Evolutionary conservation across 306 rosid genomes (phyloP), one percentile per base, ranked within the genome.

Genomic region (Albizia julibrissin): DNA sequence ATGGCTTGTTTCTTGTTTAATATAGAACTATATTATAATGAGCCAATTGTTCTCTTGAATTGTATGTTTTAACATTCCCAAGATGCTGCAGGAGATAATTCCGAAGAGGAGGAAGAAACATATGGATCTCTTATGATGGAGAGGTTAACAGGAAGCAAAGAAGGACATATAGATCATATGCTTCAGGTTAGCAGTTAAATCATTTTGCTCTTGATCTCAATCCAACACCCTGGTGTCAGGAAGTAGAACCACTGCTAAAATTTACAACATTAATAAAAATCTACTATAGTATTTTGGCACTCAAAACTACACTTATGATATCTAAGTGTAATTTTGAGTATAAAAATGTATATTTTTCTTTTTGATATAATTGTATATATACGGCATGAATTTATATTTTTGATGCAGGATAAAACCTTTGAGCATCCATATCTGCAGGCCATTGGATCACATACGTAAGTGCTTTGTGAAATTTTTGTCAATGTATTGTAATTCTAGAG

Each of bases 361-460:
- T 68, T 40, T 22, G 8, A 19, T 44, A 19, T 37, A 24, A 40
- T 26, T 76, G 86, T 10, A 61, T 61, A n/a, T 22, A 22, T 10
- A 24, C 1, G 66, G 27, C 69, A 42, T 50, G 73, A 54, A 8
- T 34, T 58, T 70, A 84, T 67, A 22, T 74, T 89, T 33, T 77
- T 84, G 74, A 62, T 91, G 92, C 97, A 95, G 97, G 97, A 95
- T 82, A 94, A 93, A 81, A 95, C 99, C 40, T 95, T 93, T 84
- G 89, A 92, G 83, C 98, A 93, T 87, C 87, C 97, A 33, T 95
- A 92, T 84, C 81, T 95, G 76, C 93, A 95, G 85, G 99, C 97
- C 81, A 77, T 95, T 34, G 98, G 98, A 76, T 50, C 99, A 65
- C 99, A 95, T 85, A 93, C 98, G 99, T 95, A 87, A 69, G 98